Evolutionary conservation across 257 asterid genomes (phyloP), one percentile per base, ranked within the genome.

Genomic region (Scutellaria baicalensis): DNA sequence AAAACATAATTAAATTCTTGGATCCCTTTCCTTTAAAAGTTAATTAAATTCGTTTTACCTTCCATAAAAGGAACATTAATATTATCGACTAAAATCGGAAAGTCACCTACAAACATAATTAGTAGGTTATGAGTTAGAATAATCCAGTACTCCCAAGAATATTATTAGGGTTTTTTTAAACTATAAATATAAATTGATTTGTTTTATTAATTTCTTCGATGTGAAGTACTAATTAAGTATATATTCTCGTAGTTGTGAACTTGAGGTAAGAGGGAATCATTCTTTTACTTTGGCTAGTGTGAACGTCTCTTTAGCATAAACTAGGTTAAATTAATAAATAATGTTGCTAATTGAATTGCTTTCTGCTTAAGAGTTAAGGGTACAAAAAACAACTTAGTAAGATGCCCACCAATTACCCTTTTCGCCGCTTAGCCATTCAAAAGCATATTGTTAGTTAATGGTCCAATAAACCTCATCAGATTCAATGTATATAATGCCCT

Each of bases 391-490:
- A 52, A 20, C 43, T 33, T 55, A 62, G 65, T 27, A 71, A 85
- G 95, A 88, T 88, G 85, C 95, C 85, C 83, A 80, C 81, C 82
- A 80, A 69, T 74, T 74, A 78, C 72, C 67, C 74, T 74, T 83
- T 77, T 70, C 40, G 69, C 65, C 65, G 58, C 9, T 52, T 49
- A 49, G 45, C 10, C 69, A 31, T 70, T 52, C 39, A 43, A 77
- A 64, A 50, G 55, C 67, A 69, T 49, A 56, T 52, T 64, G 3
- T 27, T 27, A 27, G 4, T 0, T 49, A 33, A 63, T 64, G 67
- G 78, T 52, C 69, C 72, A 63, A 73, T 40, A 63, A 6, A 60
- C 77, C 56, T 73, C 64, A 61, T 18, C 21, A 38, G 66, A 38
- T 59, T 38, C 66, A 59, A 59, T 38, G 49, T 39, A 64, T 48